phyloP scores from a whole-genome alignment of 257 asterid genomes.

The Solanum tarijense region DNA sequence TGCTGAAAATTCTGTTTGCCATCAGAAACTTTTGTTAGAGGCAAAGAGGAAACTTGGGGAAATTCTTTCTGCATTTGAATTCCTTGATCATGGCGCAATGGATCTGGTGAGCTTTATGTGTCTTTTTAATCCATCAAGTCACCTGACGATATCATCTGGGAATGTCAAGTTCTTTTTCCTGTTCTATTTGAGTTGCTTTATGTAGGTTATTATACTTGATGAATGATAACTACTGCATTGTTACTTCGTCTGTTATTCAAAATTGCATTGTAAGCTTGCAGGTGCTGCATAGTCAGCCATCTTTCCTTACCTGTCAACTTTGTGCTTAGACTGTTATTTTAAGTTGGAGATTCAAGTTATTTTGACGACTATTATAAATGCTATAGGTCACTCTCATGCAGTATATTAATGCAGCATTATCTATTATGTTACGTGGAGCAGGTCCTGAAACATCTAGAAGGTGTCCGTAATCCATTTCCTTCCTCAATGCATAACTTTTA shows the following conservation, averaged over 20 bases:
- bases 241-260: neutral
- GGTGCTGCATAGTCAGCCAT: neutral
- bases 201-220: neutral
- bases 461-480: constrained; percentile 92
- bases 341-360: neutral
- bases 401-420: neutral
- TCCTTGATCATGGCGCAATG: constrained; percentile 79
- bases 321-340: neutral
- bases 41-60: constrained; percentile 93
- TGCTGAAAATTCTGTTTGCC: constrained; percentile 7
- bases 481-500: constrained; percentile 73
- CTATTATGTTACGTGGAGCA: constrained; percentile 24
- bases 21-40: constrained; percentile 65
- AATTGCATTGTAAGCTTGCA: neutral
- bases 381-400: neutral
- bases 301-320: neutral
- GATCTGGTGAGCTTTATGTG: constrained; percentile 53
- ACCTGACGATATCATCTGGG: neutral
- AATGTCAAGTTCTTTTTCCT: neutral
- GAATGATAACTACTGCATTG: neutral
- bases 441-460: constrained; percentile 88
- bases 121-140: neutral
- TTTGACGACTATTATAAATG: neutral
- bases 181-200: neutral
- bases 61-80: constrained; percentile 95